Base-by-base conservation (phyloP, 768 basidiomycete genomes). In the Terana coerulea region DNA sequence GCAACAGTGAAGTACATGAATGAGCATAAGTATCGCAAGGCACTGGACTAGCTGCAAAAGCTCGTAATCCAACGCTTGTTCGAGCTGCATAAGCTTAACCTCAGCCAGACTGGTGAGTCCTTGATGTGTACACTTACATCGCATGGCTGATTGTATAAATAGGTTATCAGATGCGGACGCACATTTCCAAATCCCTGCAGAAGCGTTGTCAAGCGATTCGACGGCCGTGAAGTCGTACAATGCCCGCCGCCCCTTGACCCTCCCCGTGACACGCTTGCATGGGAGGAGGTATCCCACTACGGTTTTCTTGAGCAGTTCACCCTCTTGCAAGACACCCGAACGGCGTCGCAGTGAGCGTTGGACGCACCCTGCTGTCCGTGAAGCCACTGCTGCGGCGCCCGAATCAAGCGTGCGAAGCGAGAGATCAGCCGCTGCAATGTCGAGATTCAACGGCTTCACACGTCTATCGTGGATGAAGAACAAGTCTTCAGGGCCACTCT, bases 1-100 rank as follows among this genome's bases (percentile, higher is more conserved):
- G 31, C 53, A 64, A 67, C 50, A 3, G 3, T 51, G 3, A 26
- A 61, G n/a, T 61, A 61, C 39, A 47, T 61, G 14, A 26, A 36
- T 7, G 49, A 30, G n/a, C 42, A 62, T 4, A 48, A 55, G 15
- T 74, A 71, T 46, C 62, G 37, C n/a, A 28, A 37, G 8, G 67
- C 69, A 0, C 58, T 75, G 0, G 59, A 73, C 12, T 51, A 61
- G 14, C 52, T 75, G 0, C 66, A 72, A 46, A 45, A 54, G 30
- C 64, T 74, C 8, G 67, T 69, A 1, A 53, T 72, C 1, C 66
- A 33, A 1, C 58, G 62, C 0, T 49, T 75, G 1, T 72, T 74
- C 57, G 67, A 75, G 55, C 60, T 74, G 2, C 67, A 67, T 17
- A 69, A 69, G 53, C 49, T 71, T 25, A 71, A 72, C 55, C 51